Conservation (phyloP, 2,329 filamentous ascomycete genomes). For the Colletotrichum sp. region DNA sequence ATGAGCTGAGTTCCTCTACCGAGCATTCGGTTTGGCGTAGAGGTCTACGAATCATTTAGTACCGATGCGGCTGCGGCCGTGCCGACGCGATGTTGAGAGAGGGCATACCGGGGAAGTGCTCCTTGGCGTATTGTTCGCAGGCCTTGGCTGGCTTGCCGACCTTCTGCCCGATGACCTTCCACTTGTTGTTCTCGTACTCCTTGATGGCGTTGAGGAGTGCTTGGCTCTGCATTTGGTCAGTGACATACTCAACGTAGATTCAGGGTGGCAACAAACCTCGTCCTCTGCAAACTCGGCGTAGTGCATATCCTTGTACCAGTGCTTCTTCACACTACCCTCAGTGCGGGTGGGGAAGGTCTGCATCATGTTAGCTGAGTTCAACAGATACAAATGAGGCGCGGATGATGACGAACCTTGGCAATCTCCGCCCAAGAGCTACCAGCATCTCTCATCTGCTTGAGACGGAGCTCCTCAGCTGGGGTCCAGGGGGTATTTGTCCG, state of each 20-base stretch:
- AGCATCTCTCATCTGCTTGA: constrained; percentile 93
- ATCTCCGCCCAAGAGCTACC: constrained; percentile 98
- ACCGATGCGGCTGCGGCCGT: constrained; percentile 24
- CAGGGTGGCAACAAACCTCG: constrained; percentile 67
- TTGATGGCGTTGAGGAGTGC: constrained; percentile 93
- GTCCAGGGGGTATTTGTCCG: constrained; percentile 99
- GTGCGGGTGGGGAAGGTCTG: constrained; percentile 92
- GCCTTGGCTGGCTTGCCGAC: constrained; percentile 96
- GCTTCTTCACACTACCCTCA: constrained; percentile 98
- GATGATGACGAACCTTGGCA: constrained; percentile 73
- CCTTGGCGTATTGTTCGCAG: constrained; percentile 87
- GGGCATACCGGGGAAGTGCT: constrained; percentile 74
- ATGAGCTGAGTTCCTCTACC: constrained; percentile 32
- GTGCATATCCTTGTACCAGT: constrained; percentile 99
- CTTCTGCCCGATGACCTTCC: constrained; percentile 96
- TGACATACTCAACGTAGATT: neutral
- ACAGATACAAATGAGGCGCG: no score
- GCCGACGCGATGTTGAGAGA: constrained; percentile 24
- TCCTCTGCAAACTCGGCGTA: constrained; percentile 98
- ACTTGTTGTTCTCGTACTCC: constrained; percentile 98
- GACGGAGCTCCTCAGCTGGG: constrained; percentile 85
- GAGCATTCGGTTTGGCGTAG: constrained; percentile 41
- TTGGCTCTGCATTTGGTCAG: constrained; percentile 60
- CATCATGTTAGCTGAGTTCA: neutral
- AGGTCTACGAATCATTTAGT: constrained; percentile 41